Percentiles rank a stretch among this genome's conserved stretches.
Evolutionary conservation across 2,329 filamentous ascomycete species (phyloP).

Genomic region (Mariannaea elegans): DNA sequence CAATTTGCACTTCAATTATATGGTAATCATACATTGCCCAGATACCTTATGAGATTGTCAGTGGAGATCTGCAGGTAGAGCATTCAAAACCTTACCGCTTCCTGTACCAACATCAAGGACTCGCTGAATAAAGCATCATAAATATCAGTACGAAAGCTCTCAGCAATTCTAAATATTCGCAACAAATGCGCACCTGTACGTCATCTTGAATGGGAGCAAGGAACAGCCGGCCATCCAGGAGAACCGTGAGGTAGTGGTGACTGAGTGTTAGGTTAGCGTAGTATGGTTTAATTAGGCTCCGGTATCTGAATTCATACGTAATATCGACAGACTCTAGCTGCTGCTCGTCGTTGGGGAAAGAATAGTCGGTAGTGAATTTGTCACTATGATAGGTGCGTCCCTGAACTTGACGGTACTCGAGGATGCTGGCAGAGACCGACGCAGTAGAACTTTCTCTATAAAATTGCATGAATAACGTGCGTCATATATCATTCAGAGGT

Average conservation of each 20-base stretch:
- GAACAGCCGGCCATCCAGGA: conserved; percentile 29
- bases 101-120: conserved; percentile 37
- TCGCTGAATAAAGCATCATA: conserved; percentile 15
- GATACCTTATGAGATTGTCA: conserved; percentile 23
- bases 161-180: too few relatives aligned
- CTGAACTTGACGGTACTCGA: conserved; percentile 35
- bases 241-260: conserved; percentile 32
- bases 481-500: not conserved
- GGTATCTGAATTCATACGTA: conserved; percentile 17
- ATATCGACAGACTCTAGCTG: conserved; percentile 38
- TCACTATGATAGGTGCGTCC: conserved; percentile 38
- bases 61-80: not conserved
- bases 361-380: conserved; percentile 33
- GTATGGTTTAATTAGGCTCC: too few relatives aligned
- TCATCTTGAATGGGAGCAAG: conserved; percentile 29
- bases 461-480: not conserved
- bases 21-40: conserved; percentile 32
- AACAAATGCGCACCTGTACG: conserved; percentile 25
- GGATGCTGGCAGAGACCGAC: conserved; percentile 34
- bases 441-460: conserved; percentile 35
- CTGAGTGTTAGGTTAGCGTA: conserved; percentile 13
- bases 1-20: not conserved
- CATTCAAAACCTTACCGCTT: conserved; percentile 10
- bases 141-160: too few relatives aligned
- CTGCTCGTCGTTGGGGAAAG: conserved; percentile 37